Percentiles rank a stretch among this genome's conserved stretches.
Evolutionary conservation across 495 filamentous ascomycete genomes (phyloP).

Genomic region (Geopyxis carbonaria): DNA sequence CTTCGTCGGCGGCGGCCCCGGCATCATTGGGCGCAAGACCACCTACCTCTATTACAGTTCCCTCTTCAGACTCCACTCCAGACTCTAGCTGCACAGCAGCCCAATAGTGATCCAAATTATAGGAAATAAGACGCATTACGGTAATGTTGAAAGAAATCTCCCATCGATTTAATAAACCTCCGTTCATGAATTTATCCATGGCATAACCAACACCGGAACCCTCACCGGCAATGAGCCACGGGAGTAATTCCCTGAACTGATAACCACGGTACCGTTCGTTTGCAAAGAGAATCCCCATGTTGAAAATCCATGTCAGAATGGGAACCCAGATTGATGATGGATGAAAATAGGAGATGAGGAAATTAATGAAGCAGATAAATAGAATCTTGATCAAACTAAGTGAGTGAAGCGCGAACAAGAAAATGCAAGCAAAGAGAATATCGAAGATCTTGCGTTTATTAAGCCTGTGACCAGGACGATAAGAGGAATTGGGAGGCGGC

Average conservation of each 20-base stretch:
- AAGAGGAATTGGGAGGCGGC: constrained; percentile 17
- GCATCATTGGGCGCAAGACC: background rate
- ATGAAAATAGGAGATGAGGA: constrained; percentile 35
- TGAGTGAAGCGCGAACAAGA: constrained; percentile 65
- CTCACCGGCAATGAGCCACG: constrained; percentile 31
- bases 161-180: constrained; percentile 75
- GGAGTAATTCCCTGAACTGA: constrained; percentile 43
- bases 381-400: constrained; percentile 70
- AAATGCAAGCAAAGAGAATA: constrained; percentile 60
- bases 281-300: constrained; percentile 66
- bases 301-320: constrained; percentile 75
- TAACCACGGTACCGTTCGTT: constrained; percentile 79
- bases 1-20: background rate
- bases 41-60: constrained; percentile 71
- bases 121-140: constrained; percentile 81
- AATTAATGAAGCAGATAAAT: constrained; percentile 64
- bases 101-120: constrained; percentile 97
- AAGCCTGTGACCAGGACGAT: constrained; percentile 27
- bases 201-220: constrained; percentile 23
- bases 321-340: constrained; percentile 21
- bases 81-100: constrained; percentile 42
- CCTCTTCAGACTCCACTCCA: constrained; percentile 27
- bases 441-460: constrained; percentile 73
- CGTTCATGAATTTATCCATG: constrained; percentile 32
- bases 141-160: constrained; percentile 95